Percentiles rank a stretch among this genome's conserved stretches.
These are phyloP conservation scores for Parasitella parasitica DNA, from an alignment of 371 early-diverging fungal genomes.

Conservation along the genomic window DNA sequence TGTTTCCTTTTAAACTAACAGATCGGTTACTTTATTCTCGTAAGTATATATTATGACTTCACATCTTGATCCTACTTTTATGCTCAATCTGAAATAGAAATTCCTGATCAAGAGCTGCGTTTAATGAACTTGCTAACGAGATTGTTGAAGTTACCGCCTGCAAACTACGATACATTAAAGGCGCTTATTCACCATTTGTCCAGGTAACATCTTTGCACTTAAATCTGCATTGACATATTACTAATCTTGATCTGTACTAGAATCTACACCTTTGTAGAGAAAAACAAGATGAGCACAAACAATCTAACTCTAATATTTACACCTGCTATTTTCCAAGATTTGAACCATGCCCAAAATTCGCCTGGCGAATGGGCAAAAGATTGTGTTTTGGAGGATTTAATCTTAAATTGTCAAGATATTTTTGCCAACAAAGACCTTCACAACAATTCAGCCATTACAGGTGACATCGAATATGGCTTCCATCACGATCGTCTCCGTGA, in stretches of 20 bases:
- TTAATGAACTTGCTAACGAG: constrained; percentile 53
- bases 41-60: constrained; percentile 16
- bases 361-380: constrained; percentile 50
- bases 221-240: no score
- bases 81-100: constrained; percentile 26
- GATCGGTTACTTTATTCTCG: constrained; percentile 62
- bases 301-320: constrained; percentile 60
- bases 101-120: constrained; percentile 47
- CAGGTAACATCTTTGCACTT: constrained; percentile 47
- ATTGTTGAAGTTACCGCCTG: constrained; percentile 49
- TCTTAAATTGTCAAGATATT: constrained; percentile 34
- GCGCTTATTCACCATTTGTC: constrained; percentile 53
- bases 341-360: constrained; percentile 45
- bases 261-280: constrained; percentile 38
- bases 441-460: constrained; percentile 48
- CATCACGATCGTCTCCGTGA: not conserved
- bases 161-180: constrained; percentile 60
- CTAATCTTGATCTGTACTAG: not conserved
- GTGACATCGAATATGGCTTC: constrained; percentile 47
- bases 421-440: constrained; percentile 50
- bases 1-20: constrained; percentile 60
- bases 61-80: not conserved
- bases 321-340: constrained; percentile 64
- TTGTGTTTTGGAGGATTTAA: constrained; percentile 50
- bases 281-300: constrained; percentile 59